Evolutionary conservation across 2,329 filamentous ascomycete species (phyloP).

Genomic region (Fusarium lyarnte): DNA sequence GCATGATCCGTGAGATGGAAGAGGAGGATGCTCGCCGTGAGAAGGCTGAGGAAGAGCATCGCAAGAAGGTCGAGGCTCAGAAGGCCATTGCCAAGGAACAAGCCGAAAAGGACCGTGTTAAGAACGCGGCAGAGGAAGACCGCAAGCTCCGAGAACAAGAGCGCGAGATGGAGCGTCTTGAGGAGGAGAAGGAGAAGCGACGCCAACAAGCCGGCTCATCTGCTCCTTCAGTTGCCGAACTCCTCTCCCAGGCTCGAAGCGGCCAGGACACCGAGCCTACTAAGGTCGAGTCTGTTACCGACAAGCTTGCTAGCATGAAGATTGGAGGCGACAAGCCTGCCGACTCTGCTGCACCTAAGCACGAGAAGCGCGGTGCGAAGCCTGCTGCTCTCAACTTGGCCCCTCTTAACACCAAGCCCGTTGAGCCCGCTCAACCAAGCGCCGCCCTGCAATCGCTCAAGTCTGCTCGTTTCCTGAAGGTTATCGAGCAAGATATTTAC

Average conservation of each 20-base stretch:
- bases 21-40: slow-evolving; percentile 42
- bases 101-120: slow-evolving; percentile 55
- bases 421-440: slow-evolving; percentile 92
- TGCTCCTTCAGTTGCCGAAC: slow-evolving; percentile 61
- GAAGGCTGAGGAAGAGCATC: slow-evolving; percentile 49
- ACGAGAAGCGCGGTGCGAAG: slow-evolving; percentile 74
- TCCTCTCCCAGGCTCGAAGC: slow-evolving; percentile 53
- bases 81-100: slow-evolving; percentile 60
- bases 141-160: slow-evolving; percentile 77
- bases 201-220: slow-evolving; percentile 58
- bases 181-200: slow-evolving; percentile 74
- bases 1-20: slow-evolving; percentile 71
- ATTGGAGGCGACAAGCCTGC: slow-evolving; percentile 58
- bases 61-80: slow-evolving; percentile 59
- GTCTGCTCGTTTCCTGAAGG: slow-evolving; percentile 86
- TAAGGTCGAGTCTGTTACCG: slow-evolving; percentile 52
- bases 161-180: slow-evolving; percentile 75
- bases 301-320: slow-evolving; percentile 63
- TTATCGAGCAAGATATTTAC: slow-evolving; percentile 82
- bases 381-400: slow-evolving; percentile 89
- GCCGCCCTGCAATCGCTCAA: slow-evolving; percentile 93
- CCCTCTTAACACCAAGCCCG: slow-evolving; percentile 79
- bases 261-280: slow-evolving; percentile 53
- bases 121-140: slow-evolving; percentile 65
- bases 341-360: slow-evolving; percentile 60